phyloP scores from a whole-genome alignment of 1,139 yeast species.

The Chernovozyma sophiae-reginae region DNA sequence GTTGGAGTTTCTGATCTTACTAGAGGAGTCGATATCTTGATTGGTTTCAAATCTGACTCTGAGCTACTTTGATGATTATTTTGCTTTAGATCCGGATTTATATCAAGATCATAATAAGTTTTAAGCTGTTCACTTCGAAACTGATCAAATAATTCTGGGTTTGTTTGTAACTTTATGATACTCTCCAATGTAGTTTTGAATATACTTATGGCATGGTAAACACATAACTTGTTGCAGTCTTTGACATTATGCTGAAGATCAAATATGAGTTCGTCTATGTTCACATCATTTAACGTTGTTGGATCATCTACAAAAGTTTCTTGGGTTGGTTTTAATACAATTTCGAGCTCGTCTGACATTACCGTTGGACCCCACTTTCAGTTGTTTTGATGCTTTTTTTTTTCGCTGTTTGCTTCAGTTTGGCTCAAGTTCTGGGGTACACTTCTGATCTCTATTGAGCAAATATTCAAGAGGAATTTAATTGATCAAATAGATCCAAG shows the following conservation, averaged over 20 bases:
- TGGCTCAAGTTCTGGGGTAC: too few species aligned
- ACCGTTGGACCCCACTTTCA: slow-evolving; percentile 4
- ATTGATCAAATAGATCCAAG: too few species aligned
- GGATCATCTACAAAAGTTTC: slow-evolving; percentile 47
- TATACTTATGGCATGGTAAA: slow-evolving; percentile 34
- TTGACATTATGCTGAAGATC: slow-evolving; percentile 29
- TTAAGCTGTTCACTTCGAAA: slow-evolving; percentile 26
- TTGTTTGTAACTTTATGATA: slow-evolving; percentile 28
- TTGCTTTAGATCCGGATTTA: slow-evolving; percentile 9
- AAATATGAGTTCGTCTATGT: slow-evolving; percentile 31
- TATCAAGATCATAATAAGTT: slow-evolving; percentile 18
- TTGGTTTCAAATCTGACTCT: neutral
- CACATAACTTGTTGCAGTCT: slow-evolving; percentile 32
- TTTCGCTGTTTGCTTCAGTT: neutral
- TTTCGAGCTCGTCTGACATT: slow-evolving; percentile 18
- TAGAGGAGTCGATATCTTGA: slow-evolving; percentile 4
- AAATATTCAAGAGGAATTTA: too few species aligned
- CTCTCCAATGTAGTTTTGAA: slow-evolving; percentile 28
- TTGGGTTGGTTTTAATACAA: slow-evolving; percentile 36
- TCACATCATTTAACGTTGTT: slow-evolving; percentile 28
- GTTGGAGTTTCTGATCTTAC: slow-evolving; percentile 13
- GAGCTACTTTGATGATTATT: neutral
- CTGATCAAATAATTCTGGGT: slow-evolving; percentile 20
- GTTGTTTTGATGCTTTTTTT: neutral
- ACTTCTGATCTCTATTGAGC: too few species aligned